These are phyloP conservation scores for Ramularia endophylla DNA, from an alignment of 2,329 filamentous ascomycete genomes.

Conservation along the genomic window DNA sequence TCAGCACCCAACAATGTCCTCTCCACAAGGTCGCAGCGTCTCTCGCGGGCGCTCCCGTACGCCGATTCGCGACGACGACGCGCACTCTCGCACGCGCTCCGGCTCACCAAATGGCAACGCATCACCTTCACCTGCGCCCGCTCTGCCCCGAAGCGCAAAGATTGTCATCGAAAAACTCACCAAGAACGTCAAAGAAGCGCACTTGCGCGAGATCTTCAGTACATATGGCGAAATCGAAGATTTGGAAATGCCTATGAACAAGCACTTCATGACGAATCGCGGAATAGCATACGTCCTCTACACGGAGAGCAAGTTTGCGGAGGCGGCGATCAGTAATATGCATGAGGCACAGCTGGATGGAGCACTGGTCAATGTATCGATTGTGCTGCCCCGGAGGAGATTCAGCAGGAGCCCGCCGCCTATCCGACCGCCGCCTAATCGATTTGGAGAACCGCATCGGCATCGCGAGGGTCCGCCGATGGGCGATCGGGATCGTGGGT, in stretches of 20 bases:
- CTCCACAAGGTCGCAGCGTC: conserved; percentile 28
- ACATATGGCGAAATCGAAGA: conserved; percentile 80
- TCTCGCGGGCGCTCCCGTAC: conserved; percentile 31
- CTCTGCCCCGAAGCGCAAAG: conserved; percentile 43
- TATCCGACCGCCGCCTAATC: conserved; percentile 54
- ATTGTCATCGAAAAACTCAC: conserved; percentile 95
- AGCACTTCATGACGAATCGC: conserved; percentile 78
- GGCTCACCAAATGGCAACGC: conserved; percentile 26
- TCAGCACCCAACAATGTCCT: conserved; percentile 7
- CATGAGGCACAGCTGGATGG: conserved; percentile 89
- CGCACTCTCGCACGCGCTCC: conserved; percentile 27
- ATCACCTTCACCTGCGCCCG: conserved; percentile 20
- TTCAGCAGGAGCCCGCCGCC: conserved; percentile 75
- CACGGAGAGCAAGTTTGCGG: conserved; percentile 68
- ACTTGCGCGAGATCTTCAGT: conserved; percentile 88
- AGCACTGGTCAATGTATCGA: conserved; percentile 74
- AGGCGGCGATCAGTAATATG: conserved; percentile 82
- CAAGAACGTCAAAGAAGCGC: conserved; percentile 85
- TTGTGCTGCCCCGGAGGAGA: conserved; percentile 76
- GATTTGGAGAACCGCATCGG: conserved; percentile 37
- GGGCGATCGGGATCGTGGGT: conserved; percentile 21
- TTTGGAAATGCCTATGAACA: conserved; percentile 84
- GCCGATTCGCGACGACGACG: conserved; percentile 20
- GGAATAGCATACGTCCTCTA: conserved; percentile 93
- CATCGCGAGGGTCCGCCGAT: conserved; percentile 26